Evolutionary conservation across 2,329 filamentous ascomycete species (phyloP).

Genomic region (Cercospora sp.): DNA sequence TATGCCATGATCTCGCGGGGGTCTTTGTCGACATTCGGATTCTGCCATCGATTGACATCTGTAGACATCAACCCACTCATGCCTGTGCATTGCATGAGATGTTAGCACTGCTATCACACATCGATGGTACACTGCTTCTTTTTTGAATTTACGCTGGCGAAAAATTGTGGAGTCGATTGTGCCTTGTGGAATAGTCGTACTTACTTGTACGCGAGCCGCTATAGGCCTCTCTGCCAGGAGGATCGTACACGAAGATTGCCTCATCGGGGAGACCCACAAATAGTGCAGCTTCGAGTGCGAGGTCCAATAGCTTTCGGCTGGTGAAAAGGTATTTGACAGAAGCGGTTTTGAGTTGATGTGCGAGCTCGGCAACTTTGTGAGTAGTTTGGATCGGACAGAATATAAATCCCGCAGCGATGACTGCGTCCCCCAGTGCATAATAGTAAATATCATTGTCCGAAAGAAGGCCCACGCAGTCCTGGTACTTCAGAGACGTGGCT

Average conservation of each 20-base stretch:
- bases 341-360: conserved; percentile 9
- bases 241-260: conserved; percentile 47
- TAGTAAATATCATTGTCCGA: conserved; percentile 20
- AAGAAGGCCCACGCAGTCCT: conserved; percentile 19
- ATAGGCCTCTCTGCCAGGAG: background rate
- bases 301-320: conserved; percentile 29
- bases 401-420: conserved; percentile 18
- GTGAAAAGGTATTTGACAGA: conserved; percentile 32
- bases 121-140: too few species aligned
- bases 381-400: conserved; percentile 14
- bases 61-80: conserved; percentile 1
- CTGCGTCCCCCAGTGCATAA: conserved; percentile 14
- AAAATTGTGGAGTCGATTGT: too few species aligned
- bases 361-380: conserved; percentile 9
- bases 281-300: conserved; percentile 40
- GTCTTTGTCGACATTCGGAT: conserved; percentile 44
- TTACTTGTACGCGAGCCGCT: background rate
- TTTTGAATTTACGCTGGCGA: background rate
- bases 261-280: conserved; percentile 40
- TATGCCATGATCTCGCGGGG: conserved; percentile 47
- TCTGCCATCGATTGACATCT: conserved; percentile 46
- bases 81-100: too few species aligned
- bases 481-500: background rate
- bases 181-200: background rate
- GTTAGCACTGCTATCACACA: too few species aligned